Percentiles rank a stretch among this genome's conserved stretches.
Conservation (phyloP, 2,329 filamentous ascomycete genomes). For the Pseudocercospora vitis region DNA sequence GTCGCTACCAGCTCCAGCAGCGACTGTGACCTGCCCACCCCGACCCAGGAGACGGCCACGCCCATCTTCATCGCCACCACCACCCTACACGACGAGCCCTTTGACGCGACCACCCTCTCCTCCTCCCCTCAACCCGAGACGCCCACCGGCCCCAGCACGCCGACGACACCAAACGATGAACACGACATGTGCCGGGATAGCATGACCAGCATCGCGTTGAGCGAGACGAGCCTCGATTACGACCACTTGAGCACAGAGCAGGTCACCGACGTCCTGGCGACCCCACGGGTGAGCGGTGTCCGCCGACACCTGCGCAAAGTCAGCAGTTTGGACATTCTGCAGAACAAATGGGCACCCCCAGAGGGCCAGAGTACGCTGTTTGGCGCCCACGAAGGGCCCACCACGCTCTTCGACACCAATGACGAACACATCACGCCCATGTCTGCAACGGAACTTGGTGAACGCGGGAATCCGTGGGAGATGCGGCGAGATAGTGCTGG, state of each 20-base stretch:
- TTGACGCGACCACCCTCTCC: slow-evolving; percentile 17
- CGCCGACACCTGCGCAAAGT: slow-evolving; percentile 33
- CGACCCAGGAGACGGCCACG: slow-evolving; percentile 18
- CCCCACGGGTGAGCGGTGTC: slow-evolving; percentile 31
- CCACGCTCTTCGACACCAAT: slow-evolving; percentile 6
- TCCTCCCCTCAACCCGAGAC: slow-evolving; percentile 24
- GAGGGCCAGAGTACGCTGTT: slow-evolving; percentile 36
- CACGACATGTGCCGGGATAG: slow-evolving; percentile 31
- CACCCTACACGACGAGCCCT: slow-evolving; percentile 25
- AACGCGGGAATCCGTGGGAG: slow-evolving; percentile 7
- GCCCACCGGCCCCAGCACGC: slow-evolving; percentile 20
- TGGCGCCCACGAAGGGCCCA: slow-evolving; percentile 25
- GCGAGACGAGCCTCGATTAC: slow-evolving; percentile 35
- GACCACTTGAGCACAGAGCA: slow-evolving; percentile 35
- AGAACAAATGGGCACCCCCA: slow-evolving; percentile 32
- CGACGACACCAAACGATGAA: slow-evolving; percentile 19
- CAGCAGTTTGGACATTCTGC: slow-evolving; percentile 37
- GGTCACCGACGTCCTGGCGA: slow-evolving; percentile 35
- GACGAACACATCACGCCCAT: slow-evolving; percentile 16
- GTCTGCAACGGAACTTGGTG: slow-evolving; percentile 24
- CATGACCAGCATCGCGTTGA: slow-evolving; percentile 36
- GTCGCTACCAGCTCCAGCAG: slow-evolving; percentile 9
- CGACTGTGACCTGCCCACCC: slow-evolving; percentile 16
- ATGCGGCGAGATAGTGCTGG: slow-evolving; percentile 13
- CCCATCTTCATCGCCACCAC: slow-evolving; percentile 26